Evolutionary conservation across 257 asterid species (phyloP).

Genomic region (Nicotiana undulata): DNA sequence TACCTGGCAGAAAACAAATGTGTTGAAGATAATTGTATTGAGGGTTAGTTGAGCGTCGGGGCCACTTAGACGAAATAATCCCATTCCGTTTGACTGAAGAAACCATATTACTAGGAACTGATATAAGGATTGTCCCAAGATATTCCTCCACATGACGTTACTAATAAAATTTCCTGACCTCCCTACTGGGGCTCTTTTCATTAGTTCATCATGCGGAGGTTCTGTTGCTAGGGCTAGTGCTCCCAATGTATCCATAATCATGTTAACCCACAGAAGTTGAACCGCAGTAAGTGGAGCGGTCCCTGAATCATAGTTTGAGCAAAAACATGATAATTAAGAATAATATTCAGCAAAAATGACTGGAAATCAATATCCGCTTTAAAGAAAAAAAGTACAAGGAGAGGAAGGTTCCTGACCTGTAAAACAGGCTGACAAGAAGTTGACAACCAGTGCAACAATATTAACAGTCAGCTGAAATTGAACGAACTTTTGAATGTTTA

Average conservation of each 20-base stretch:
- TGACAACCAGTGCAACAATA: conserved; percentile 71
- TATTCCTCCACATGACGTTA: conserved; percentile 90
- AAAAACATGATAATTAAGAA: not conserved
- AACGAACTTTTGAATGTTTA: conserved; percentile 83
- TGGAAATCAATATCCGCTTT: not conserved
- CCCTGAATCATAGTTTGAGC: conserved; percentile 28
- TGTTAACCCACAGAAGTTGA: conserved; percentile 95
- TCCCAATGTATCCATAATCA: conserved; percentile 98
- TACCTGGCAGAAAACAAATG: conserved; percentile 98
- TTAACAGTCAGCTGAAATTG: conserved; percentile 89
- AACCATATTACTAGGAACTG: conserved; percentile 81
- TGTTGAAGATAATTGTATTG: conserved; percentile 84
- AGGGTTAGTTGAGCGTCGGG: conserved; percentile 60
- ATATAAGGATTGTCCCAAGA: conserved; percentile 78
- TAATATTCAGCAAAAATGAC: not conserved
- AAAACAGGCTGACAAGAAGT: conserved; percentile 77
- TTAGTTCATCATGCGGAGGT: conserved; percentile 78
- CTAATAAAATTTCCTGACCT: conserved; percentile 74
- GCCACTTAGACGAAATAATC: conserved; percentile 43
- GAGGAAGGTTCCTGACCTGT: conserved; percentile 41
- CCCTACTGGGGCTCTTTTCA: conserved; percentile 91
- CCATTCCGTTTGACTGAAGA: conserved; percentile 67
- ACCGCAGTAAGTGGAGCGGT: conserved; percentile 92
- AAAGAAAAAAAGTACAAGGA: not conserved
- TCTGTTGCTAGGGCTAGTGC: conserved; percentile 97